Percentiles rank a stretch among this genome's conserved stretches.
Evolutionary conservation across 805 yeast genomes (phyloP).

Genomic region (Saturnispora sanitii): DNA sequence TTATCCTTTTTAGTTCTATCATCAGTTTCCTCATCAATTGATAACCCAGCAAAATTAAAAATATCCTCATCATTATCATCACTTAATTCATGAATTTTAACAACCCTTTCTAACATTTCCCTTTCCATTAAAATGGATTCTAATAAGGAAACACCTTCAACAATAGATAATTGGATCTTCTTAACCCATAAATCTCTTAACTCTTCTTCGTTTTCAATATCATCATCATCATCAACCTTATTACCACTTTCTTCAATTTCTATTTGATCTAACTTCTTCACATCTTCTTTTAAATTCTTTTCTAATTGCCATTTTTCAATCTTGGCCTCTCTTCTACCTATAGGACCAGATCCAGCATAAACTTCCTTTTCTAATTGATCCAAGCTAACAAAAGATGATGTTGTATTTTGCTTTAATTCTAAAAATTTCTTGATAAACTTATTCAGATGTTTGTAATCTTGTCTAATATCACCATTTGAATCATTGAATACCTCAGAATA

Average conservation of each 20-base stretch:
- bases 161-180: conserved; percentile 41
- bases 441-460: conserved; percentile 4
- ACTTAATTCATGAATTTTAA: conserved; percentile 9
- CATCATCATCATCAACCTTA: conserved; percentile 20
- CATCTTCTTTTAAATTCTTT: conserved; percentile 38
- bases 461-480: conserved; percentile 2
- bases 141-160: conserved; percentile 45
- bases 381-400: conserved; percentile 8
- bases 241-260: background rate
- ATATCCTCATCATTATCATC: conserved; percentile 15
- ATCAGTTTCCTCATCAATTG: conserved; percentile 9
- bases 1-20: conserved; percentile 10
- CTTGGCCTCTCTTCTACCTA: conserved; percentile 53
- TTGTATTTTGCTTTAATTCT: conserved; percentile 7
- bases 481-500: background rate
- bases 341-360: conserved; percentile 27
- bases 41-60: conserved; percentile 10
- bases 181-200: conserved; percentile 46
- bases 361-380: conserved; percentile 7
- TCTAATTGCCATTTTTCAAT: conserved; percentile 58
- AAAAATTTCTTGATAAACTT: conserved; percentile 11
- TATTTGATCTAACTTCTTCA: conserved; percentile 31
- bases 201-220: conserved; percentile 51
- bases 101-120: conserved; percentile 43
- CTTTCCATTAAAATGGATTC: conserved; percentile 58